Conservation (phyloP, 108 stramenopile species). For the Cyclotella distinguenda region DNA sequence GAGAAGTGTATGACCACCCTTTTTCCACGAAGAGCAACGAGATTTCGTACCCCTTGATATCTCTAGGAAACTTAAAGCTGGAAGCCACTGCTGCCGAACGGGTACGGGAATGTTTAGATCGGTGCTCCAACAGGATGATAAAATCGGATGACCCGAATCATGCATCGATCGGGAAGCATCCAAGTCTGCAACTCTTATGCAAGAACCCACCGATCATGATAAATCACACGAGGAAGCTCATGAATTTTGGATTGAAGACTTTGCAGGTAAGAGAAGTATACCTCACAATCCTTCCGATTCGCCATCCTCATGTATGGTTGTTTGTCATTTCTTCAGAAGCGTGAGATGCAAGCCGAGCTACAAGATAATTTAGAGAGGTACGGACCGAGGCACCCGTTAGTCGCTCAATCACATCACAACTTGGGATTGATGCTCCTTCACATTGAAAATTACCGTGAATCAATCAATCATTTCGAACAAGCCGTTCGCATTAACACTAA, state of each 20-base stretch:
- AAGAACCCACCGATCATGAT: constrained; percentile 2
- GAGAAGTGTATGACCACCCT: neutral
- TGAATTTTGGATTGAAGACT: constrained; percentile 24
- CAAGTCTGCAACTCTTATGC: constrained; percentile 22
- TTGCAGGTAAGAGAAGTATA: constrained; percentile 1
- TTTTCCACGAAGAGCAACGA: constrained; percentile 5
- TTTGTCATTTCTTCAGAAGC: constrained; percentile 23
- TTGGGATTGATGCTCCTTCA: constrained; percentile 33
- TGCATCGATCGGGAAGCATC: constrained; percentile 8
- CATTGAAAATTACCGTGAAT: constrained; percentile 21
- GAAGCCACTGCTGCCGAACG: constrained; percentile 29
- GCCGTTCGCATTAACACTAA: constrained; percentile 28
- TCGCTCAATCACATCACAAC: constrained; percentile 33
- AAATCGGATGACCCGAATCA: neutral
- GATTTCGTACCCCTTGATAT: constrained; percentile 36
- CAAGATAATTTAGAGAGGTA: constrained; percentile 25
- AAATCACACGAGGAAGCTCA: constrained; percentile 21
- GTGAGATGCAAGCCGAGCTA: constrained; percentile 32
- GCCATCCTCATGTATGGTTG: too few species aligned
- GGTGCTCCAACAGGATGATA: constrained; percentile 12
- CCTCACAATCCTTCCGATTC: too few species aligned
- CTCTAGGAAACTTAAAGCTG: constrained; percentile 31
- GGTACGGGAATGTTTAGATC: constrained; percentile 26
- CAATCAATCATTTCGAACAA: constrained; percentile 29
- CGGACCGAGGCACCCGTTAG: constrained; percentile 36